phyloP scores from a whole-genome alignment of 805 yeast species.

The Candida sakaeoensis region DNA sequence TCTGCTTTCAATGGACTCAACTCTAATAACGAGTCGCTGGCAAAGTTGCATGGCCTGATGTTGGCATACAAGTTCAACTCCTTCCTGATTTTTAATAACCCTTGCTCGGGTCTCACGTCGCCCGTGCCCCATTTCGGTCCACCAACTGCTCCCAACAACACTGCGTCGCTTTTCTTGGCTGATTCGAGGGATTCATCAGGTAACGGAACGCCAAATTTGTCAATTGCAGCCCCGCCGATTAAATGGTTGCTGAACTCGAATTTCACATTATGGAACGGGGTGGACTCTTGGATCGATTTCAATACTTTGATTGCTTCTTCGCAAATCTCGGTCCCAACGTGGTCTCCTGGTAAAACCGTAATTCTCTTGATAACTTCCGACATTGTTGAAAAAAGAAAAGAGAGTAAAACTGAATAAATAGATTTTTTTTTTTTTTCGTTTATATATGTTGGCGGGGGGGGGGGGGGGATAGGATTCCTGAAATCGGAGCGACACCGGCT shows the following conservation, averaged over 20 bases:
- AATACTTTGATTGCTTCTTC: constrained; percentile 91
- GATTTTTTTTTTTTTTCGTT: not conserved
- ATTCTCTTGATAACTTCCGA: constrained; percentile 51
- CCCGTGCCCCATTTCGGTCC: constrained; percentile 99
- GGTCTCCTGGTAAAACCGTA: constrained; percentile 94
- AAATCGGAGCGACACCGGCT: constrained; percentile 6
- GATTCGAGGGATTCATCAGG: constrained; percentile 82
- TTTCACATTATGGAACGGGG: constrained; percentile 41
- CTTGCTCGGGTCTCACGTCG: constrained; percentile 94
- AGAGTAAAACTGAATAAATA: not conserved
- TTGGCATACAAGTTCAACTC: constrained; percentile 93
- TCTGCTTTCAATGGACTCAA: constrained; percentile 86
- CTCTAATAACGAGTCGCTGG: constrained; percentile 74
- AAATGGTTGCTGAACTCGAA: constrained; percentile 80
- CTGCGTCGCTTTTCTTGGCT: constrained; percentile 86
- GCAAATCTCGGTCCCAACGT: constrained; percentile 88
- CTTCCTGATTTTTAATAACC: constrained; percentile 88
- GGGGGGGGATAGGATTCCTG: not conserved
- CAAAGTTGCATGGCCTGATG: constrained; percentile 94
- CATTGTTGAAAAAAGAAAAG: constrained; percentile 7
- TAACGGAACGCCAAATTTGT: constrained; percentile 90
- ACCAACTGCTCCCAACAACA: constrained; percentile 96
- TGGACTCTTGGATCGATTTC: constrained; percentile 60
- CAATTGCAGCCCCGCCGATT: constrained; percentile 98
- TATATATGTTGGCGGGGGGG: too few relatives aligned